Conservation (phyloP, 768 basidiomycete species). For the Tubosaeta sp. region DNA sequence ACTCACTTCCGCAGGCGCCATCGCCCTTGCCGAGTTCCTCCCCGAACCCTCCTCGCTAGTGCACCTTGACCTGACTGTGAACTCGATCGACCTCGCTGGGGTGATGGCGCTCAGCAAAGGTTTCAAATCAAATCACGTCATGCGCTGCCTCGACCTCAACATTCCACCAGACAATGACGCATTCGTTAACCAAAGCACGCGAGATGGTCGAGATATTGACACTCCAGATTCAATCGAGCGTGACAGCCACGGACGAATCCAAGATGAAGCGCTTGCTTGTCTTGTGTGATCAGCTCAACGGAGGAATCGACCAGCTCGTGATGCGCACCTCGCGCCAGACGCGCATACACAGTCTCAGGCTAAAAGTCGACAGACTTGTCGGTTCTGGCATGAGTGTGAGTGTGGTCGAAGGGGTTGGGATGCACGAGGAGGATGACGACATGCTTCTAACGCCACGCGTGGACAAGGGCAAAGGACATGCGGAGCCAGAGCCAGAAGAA, state of each 20-base stretch:
- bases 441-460: constrained; percentile 54
- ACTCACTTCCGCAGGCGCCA: constrained; percentile 81
- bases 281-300: constrained; percentile 68
- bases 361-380: constrained; percentile 32
- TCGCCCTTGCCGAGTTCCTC: constrained; percentile 93
- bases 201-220: constrained; percentile 51
- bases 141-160: constrained; percentile 91
- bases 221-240: constrained; percentile 42
- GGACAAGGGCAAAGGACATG: constrained; percentile 78
- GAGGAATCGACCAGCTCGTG: constrained; percentile 48
- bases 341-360: constrained; percentile 43
- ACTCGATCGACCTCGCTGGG: constrained; percentile 81
- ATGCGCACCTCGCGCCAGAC: constrained; percentile 36
- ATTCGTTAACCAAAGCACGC: constrained; percentile 62
- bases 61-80: constrained; percentile 87
- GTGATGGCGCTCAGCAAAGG: constrained; percentile 90
- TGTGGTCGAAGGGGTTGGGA: not conserved
- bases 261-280: constrained; percentile 64
- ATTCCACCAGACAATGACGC: constrained; percentile 83
- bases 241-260: constrained; percentile 46
- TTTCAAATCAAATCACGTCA: constrained; percentile 75
- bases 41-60: constrained; percentile 84
- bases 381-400: constrained; percentile 21
- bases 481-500: constrained; percentile 63
- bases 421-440: constrained; percentile 25